Conservation (phyloP, 306 rosid species). For the Fragaria iinumae region DNA sequence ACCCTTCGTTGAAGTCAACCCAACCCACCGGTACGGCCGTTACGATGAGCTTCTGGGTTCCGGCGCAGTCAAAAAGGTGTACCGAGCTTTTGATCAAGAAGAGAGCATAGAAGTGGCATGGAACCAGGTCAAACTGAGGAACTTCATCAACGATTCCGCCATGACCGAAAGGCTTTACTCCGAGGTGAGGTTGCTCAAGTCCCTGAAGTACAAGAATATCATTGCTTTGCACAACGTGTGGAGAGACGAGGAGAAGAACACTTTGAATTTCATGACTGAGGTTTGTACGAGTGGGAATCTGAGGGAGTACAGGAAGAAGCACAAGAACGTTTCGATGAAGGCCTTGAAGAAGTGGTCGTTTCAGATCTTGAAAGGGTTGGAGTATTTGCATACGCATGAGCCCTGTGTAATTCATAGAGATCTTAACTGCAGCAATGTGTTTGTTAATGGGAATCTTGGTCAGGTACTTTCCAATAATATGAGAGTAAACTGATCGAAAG, state of each 20-base stretch:
- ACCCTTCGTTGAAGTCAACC: slow-evolving; percentile 65
- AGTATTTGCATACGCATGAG: slow-evolving; percentile 74
- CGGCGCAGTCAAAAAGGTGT: slow-evolving; percentile 88
- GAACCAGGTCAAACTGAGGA: slow-evolving; percentile 84
- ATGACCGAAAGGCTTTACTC: slow-evolving; percentile 78
- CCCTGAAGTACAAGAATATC: slow-evolving; percentile 58
- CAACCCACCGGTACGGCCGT: slow-evolving; percentile 67
- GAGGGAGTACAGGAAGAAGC: slow-evolving; percentile 88
- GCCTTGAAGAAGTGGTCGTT: slow-evolving; percentile 88
- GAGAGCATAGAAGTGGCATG: slow-evolving; percentile 94
- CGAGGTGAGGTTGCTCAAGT: slow-evolving; percentile 65
- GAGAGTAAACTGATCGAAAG: no score
- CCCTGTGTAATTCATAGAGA: slow-evolving; percentile 97
- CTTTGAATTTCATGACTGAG: slow-evolving; percentile 82
- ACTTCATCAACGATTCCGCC: slow-evolving; percentile 57
- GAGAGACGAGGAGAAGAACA: slow-evolving; percentile 45
- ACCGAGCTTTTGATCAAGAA: slow-evolving; percentile 87
- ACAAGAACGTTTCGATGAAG: slow-evolving; percentile 71
- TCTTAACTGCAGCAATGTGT: slow-evolving; percentile 91
- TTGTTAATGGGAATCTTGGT: slow-evolving; percentile 87
- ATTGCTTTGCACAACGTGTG: slow-evolving; percentile 67
- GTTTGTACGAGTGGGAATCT: slow-evolving; percentile 86
- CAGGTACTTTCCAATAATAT: slow-evolving; percentile 44
- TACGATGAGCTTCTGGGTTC: slow-evolving; percentile 66
- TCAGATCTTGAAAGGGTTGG: slow-evolving; percentile 73